Base-by-base conservation (phyloP, 164 flowering plant species). In the Tetrastigma voinierianum region DNA sequence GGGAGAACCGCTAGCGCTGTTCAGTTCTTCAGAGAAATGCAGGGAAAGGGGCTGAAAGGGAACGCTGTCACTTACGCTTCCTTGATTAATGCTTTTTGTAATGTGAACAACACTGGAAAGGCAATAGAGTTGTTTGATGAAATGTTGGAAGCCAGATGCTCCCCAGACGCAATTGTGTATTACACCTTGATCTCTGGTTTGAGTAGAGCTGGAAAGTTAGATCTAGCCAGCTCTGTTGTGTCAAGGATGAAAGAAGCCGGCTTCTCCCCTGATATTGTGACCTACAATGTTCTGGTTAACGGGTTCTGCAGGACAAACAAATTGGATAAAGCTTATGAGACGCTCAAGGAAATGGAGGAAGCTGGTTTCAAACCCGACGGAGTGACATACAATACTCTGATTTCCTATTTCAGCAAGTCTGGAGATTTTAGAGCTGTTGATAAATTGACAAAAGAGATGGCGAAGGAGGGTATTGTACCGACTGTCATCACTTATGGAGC, bases 401-500 rank as follows among this genome's bases (percentile, higher is more conserved):
- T 95, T 61, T 70, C 96, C 46, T 72, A 74, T 78, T 82, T 81
- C 40, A 67, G 96, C 80, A 79, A 77, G 68, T 61, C 49, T 12
- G 87, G 90, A 55, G 77, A 89, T 64, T 76, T 95, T 20, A 16
- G 48, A 15, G 66, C 61, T 10, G 87, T 90, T 9, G 76, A 68
- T 43, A 62, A 17, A 64, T 19, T 88, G 46, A 64, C 87, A 79
- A 70, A 65, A 56, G 69, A 77, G 69, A 91, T 95, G 97, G 63
- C 61, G 14, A 62, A 70, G 2, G 77, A 79, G 2, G 87, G 88
- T 53, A 51, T 82, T 21, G 60, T 57, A 17, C 96, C 94, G 4
- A 87, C 81, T 43, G 91, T 80, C 21, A 80, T 83, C 9, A 89
- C 97, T 4, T 95, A 77, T 72, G 97, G 96, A 51, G 81, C 96